A percentile compares a stretch with the other conserved stretches of the same genome.
These are phyloP conservation scores for Wickerhamomyces alni DNA, from an alignment of 805 yeast species.

Conservation along the genomic window DNA sequence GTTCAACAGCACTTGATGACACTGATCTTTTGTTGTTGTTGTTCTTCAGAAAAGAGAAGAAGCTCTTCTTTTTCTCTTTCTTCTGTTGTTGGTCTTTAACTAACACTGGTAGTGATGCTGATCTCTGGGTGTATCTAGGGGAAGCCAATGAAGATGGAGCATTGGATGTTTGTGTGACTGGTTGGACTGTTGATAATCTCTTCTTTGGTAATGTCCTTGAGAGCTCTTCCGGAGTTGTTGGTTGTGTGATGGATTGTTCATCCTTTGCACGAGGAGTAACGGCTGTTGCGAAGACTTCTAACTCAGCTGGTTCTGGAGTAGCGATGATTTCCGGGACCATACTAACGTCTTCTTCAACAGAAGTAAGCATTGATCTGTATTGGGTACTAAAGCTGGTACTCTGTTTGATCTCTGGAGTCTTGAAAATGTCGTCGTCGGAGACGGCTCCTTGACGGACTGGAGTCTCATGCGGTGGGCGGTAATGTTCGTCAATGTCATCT, in stretches of 20 bases:
- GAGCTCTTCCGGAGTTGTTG: neutral
- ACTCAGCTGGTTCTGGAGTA: conserved; percentile 5
- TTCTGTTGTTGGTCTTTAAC: neutral
- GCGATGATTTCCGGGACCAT: conserved; percentile 7
- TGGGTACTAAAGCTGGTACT: conserved; percentile 9
- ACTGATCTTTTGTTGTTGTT: neutral
- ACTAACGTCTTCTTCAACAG: conserved; percentile 4
- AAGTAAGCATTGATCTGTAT: conserved; percentile 14
- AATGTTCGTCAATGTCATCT: conserved; percentile 24
- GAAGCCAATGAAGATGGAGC: neutral
- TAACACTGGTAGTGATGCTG: conserved; percentile 1
- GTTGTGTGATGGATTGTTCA: too few relatives aligned
- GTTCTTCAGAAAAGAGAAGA: neutral
- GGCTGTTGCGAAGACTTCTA: neutral
- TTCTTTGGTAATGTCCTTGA: neutral
- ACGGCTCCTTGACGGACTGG: neutral
- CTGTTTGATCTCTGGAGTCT: conserved; percentile 21
- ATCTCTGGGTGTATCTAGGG: neutral
- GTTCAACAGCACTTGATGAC: neutral
- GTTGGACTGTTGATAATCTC: neutral
- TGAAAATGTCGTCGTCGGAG: conserved; percentile 19
- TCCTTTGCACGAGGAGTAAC: too few relatives aligned
- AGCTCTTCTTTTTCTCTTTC: neutral
- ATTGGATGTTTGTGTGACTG: neutral
- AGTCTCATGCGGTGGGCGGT: neutral